Base-by-base conservation (phyloP, 768 basidiomycete genomes). In the Kwoniella dejecticola region DNA sequence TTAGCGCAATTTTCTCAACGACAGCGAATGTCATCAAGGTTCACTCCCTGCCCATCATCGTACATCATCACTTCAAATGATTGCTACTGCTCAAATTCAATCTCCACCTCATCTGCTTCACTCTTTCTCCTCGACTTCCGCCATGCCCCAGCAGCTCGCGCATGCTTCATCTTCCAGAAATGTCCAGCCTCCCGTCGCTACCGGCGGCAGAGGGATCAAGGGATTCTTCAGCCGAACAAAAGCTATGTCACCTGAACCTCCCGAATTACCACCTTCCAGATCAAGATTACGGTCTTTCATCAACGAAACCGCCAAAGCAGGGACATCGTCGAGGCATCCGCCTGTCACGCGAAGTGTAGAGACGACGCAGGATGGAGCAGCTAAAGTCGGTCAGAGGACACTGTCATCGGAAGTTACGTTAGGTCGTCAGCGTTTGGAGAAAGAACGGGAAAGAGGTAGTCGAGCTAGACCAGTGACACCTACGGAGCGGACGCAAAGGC, bases 151-250 rank as follows among this genome's bases (percentile, higher is more conserved):
- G 8, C 44, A 31, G 17, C 15, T 24, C 13, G 21, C 49, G 17
- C 40, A 24, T 30, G 55, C 62, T 21, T 57, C 62, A 4, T 55
- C 60, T 31, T 55, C 61, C 13, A 48, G 27, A 21, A 46, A 19
- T 15, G 24, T 40, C 23, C 29, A 21, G n/a, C 52, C 57, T 21
- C 42, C 57, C 15, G 23, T 52, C 3, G 10, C 29, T 3, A 26
- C 62, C 2, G 41, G 57, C 8, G 67, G 63, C 3, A 41, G 63
- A 36, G 67, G 63, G 21, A 52, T 68, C 52, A 68, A 58, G 38
- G 55, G 62, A 10, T 60, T 68, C 44, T 61, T 68, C 19, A 60
- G 53, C 4, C n/a, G 67, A 26, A 46, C 38, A 13, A 45, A 63
- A 33, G 44, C 54, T 3, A 21, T 42, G 10, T 64, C 67, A 23